A percentile compares a stretch with the other conserved stretches of the same genome.
These are phyloP conservation scores for Ballota nigra DNA, from an alignment of 257 asterid species.

Conservation along the genomic window DNA sequence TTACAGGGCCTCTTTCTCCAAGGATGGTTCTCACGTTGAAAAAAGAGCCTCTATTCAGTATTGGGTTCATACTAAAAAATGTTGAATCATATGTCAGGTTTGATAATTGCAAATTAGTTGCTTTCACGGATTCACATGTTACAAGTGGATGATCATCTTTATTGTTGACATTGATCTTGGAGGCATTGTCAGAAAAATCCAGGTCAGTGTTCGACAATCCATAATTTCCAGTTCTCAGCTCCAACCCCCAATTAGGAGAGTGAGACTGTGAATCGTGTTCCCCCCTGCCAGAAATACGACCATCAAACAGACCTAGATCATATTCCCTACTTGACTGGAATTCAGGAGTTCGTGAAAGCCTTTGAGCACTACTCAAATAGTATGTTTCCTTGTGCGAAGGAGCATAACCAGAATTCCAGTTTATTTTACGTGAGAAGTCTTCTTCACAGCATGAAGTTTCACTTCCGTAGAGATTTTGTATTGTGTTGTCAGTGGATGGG, in stretches of 20 bases:
- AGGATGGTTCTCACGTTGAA: conserved; percentile 36
- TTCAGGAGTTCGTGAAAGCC: conserved; percentile 29
- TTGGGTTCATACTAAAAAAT: conserved; percentile 68
- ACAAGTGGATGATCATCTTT: conserved; percentile 28
- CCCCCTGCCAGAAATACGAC: conserved; percentile 25
- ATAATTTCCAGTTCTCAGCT: conserved; percentile 27
- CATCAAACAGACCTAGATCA: conserved; percentile 28
- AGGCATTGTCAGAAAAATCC: conserved; percentile 29
- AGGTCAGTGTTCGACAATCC: conserved; percentile 34
- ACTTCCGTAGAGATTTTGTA: conserved; percentile 32
- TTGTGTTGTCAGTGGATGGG: conserved; percentile 35
- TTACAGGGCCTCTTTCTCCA: conserved; percentile 37
- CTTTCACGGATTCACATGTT: conserved; percentile 30
- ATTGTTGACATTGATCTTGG: conserved; percentile 26
- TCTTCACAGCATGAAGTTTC: conserved; percentile 36
- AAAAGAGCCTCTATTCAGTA: conserved; percentile 41
- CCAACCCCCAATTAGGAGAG: conserved; percentile 35
- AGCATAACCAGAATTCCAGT: conserved; percentile 28
- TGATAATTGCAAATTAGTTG: conserved; percentile 33
- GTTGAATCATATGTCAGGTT: conserved; percentile 44
- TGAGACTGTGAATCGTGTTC: conserved; percentile 34
- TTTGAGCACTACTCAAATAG: conserved; percentile 23
- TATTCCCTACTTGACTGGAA: conserved; percentile 28
- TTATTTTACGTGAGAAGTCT: conserved; percentile 25
- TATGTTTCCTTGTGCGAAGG: conserved; percentile 27